Percentiles rank a stretch among this genome's conserved stretches.
phyloP scores from a whole-genome alignment of 1,284 basidiomycete species.

The Takashimella tepidaria region DNA sequence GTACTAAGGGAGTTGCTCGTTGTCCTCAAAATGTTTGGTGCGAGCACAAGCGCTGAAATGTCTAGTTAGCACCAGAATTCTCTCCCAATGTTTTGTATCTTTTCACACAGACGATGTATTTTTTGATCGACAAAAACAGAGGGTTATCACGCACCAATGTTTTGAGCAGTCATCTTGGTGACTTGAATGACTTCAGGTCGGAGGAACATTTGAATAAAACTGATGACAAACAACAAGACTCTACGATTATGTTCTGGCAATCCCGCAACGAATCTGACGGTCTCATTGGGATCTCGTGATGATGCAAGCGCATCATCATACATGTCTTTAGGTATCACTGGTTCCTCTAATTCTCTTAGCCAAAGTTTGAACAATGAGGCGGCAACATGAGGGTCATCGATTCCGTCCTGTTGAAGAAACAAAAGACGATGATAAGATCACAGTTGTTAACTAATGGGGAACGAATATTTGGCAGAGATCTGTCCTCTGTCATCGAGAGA shows the following conservation, averaged over 20 bases:
- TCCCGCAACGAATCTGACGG: slow-evolving; percentile 65
- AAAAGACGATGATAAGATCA: too few relatives aligned
- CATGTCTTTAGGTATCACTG: slow-evolving; percentile 64
- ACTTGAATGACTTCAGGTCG: slow-evolving; percentile 62
- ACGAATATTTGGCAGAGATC: too few relatives aligned
- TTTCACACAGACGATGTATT: too few relatives aligned
- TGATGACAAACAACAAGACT: slow-evolving; percentile 77
- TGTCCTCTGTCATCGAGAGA: background rate
- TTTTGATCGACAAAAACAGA: too few relatives aligned
- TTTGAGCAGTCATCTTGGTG: slow-evolving; percentile 72
- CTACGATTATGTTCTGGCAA: slow-evolving; percentile 77
- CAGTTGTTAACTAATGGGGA: too few relatives aligned
- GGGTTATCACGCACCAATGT: slow-evolving; percentile 42
- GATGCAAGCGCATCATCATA: slow-evolving; percentile 64
- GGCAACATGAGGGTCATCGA: slow-evolving; percentile 81
- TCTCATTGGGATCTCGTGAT: slow-evolving; percentile 61
- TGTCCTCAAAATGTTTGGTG: slow-evolving; percentile 78
- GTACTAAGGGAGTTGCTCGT: slow-evolving; percentile 73
- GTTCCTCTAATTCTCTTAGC: slow-evolving; percentile 82
- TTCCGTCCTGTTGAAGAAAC: slow-evolving; percentile 46
- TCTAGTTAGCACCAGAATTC: background rate
- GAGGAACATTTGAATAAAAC: slow-evolving; percentile 81
- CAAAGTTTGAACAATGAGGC: slow-evolving; percentile 85
- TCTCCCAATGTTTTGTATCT: background rate
- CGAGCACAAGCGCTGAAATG: slow-evolving; percentile 69